Evolutionary conservation across 805 yeast genomes (phyloP).

Genomic region (Komagataella mondaviorum): DNA sequence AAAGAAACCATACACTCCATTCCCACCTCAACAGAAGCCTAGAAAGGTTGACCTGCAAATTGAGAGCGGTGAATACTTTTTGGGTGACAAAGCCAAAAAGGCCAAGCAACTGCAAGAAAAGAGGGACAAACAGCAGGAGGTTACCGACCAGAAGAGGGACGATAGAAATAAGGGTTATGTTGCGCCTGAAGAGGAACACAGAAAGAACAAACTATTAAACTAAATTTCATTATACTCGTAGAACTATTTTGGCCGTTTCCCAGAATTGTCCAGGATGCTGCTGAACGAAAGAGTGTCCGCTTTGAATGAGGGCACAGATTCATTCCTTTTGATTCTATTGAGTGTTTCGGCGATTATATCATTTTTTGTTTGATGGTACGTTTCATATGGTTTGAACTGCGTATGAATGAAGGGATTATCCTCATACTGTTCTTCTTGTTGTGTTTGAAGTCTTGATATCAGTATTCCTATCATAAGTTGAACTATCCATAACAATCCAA

Average conservation of each 20-base stretch:
- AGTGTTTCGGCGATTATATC: neutral
- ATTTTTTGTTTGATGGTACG: neutral
- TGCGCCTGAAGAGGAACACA: conserved; percentile 65
- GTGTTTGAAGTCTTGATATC: neutral
- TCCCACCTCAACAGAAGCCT: conserved; percentile 96
- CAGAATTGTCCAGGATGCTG: neutral
- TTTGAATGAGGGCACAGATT: neutral
- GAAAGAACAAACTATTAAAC: conserved; percentile 21
- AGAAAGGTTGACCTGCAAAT: conserved; percentile 95
- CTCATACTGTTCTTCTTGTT: neutral
- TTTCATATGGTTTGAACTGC: neutral
- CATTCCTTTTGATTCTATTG: neutral
- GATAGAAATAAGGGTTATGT: conserved; percentile 69
- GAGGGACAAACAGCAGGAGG: conserved; percentile 64
- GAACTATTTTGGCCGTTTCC: neutral
- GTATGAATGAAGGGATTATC: neutral
- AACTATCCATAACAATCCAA: neutral
- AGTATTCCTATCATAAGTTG: neutral
- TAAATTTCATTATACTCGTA: neutral
- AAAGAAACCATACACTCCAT: conserved; percentile 86
- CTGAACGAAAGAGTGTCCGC: neutral
- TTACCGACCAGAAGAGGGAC: conserved; percentile 45
- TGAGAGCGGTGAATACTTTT: conserved; percentile 96
- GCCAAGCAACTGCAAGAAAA: conserved; percentile 60
- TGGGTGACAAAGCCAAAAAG: conserved; percentile 75